These are phyloP conservation scores for Aspergillus sp. DNA, from an alignment of 2,329 filamentous ascomycete species.

Conservation along the genomic window DNA sequence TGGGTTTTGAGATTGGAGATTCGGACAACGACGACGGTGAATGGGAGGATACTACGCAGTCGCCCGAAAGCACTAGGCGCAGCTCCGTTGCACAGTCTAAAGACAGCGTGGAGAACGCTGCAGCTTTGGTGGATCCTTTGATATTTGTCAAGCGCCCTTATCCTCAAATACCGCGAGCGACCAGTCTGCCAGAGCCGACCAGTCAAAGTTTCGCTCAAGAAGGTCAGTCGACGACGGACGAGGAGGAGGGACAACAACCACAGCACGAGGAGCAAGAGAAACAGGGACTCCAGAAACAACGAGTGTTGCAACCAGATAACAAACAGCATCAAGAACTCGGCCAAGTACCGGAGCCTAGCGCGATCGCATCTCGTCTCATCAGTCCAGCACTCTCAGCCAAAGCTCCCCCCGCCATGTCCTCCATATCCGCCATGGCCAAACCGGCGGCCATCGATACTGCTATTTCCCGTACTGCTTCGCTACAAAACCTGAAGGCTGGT, in stretches of 20 bases:
- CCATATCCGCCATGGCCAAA: constrained; percentile 40
- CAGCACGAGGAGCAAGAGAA: constrained; percentile 13
- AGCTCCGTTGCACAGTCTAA: constrained; percentile 36
- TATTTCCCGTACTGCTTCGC: constrained; percentile 29
- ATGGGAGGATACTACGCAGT: constrained; percentile 45
- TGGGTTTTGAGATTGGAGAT: constrained; percentile 41
- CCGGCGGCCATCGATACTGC: constrained; percentile 27
- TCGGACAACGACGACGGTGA: constrained; percentile 40
- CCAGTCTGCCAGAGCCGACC: constrained; percentile 33
- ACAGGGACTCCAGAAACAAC: constrained; percentile 5
- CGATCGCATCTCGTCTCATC: constrained; percentile 32
- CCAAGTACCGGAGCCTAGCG: constrained; percentile 25
- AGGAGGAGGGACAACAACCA: constrained; percentile 11
- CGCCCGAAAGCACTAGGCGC: constrained; percentile 41
- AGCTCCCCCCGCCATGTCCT: constrained; percentile 44
- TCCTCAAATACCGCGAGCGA: constrained; percentile 32
- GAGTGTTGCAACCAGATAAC: constrained; percentile 1
- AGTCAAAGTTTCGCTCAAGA: constrained; percentile 25
- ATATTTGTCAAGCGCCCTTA: constrained; percentile 37
- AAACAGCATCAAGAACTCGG: constrained; percentile 13
- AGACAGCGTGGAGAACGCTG: constrained; percentile 27
- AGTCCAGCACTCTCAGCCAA: constrained; percentile 36
- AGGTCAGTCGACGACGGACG: constrained; percentile 14
- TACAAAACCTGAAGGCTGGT: constrained; percentile 29
- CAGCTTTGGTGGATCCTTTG: constrained; percentile 32